These are phyloP conservation scores for Dothidotthia symphoricarpi DNA, from an alignment of 2,329 filamentous ascomycete species.

Conservation along the genomic window DNA sequence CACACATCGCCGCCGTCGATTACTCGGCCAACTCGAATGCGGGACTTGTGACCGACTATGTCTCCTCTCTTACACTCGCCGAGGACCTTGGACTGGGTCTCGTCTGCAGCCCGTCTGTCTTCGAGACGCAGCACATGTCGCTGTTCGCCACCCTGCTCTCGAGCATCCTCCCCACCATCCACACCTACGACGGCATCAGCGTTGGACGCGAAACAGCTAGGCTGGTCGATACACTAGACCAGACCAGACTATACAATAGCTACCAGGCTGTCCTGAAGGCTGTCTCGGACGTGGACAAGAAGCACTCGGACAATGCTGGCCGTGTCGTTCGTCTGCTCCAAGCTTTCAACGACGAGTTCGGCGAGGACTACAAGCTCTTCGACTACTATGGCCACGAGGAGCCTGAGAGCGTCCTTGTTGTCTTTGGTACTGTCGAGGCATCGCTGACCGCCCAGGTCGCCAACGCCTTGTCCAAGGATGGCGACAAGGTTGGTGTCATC, in stretches of 20 bases:
- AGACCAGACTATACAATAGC: slow-evolving; percentile 64
- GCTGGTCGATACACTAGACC: slow-evolving; percentile 77
- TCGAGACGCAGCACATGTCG: slow-evolving; percentile 94
- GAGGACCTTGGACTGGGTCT: slow-evolving; percentile 89
- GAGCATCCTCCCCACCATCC: slow-evolving; percentile 74
- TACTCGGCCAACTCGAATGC: slow-evolving; percentile 65
- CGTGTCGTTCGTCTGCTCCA: slow-evolving; percentile 69
- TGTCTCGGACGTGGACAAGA: slow-evolving; percentile 63
- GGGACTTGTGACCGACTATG: slow-evolving; percentile 84
- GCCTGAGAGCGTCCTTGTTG: slow-evolving; percentile 80
- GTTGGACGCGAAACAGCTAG: slow-evolving; percentile 79
- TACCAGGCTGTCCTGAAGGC: slow-evolving; percentile 67
- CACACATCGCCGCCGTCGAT: slow-evolving; percentile 87
- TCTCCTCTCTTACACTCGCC: slow-evolving; percentile 71
- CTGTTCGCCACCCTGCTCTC: slow-evolving; percentile 82
- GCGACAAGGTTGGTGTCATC: slow-evolving; percentile 78
- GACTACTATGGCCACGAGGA: slow-evolving; percentile 86
- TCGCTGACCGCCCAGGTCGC: slow-evolving; percentile 82
- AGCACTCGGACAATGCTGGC: slow-evolving; percentile 67
- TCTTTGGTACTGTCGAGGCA: slow-evolving; percentile 88
- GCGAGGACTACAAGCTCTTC: slow-evolving; percentile 88
- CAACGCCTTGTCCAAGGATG: slow-evolving; percentile 67
- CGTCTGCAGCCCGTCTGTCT: slow-evolving; percentile 78
- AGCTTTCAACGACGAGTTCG: slow-evolving; percentile 84
- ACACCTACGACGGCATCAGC: slow-evolving; percentile 83